A percentile compares a stretch with the other conserved stretches of the same genome.
Evolutionary conservation across 768 basidiomycete genomes (phyloP).

Genomic region (Rhodosporidiobolus odoratus): DNA sequence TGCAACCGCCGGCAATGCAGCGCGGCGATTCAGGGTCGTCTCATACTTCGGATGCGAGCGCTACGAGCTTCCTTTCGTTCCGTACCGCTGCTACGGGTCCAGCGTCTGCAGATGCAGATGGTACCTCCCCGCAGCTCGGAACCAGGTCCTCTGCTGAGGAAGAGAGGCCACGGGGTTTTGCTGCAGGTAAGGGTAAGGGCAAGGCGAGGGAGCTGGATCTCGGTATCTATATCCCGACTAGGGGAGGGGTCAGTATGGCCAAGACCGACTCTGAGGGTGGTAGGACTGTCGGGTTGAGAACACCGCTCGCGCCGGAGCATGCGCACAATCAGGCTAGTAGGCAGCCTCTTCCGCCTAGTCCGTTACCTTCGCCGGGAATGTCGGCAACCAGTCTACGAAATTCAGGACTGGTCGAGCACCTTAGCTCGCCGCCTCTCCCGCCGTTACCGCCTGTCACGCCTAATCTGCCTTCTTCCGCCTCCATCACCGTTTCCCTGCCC

Average conservation of each 20-base stretch:
- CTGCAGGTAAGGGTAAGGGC: neutral
- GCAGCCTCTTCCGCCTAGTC: neutral
- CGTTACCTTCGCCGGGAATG: no score
- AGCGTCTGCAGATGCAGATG: neutral
- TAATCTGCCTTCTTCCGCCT: neutral
- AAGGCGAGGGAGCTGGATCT: conserved; percentile 19
- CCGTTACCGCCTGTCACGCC: neutral
- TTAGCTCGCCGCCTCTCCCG: neutral
- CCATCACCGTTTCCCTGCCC: neutral
- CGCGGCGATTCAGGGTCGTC: conserved; percentile 7
- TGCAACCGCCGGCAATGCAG: neutral
- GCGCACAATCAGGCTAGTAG: neutral
- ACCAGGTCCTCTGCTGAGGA: neutral
- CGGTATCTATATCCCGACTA: neutral
- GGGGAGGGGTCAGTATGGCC: neutral
- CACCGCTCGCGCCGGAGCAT: neutral
- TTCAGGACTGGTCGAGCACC: neutral
- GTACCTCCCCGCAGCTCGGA: neutral
- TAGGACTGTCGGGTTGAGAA: neutral
- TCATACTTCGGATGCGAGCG: neutral
- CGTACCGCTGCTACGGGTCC: neutral
- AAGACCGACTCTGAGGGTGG: neutral
- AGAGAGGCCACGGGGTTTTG: neutral
- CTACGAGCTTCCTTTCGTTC: conserved; percentile 11
- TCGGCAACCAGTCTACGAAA: no score